A percentile compares a stretch with the other conserved stretches of the same genome.
Evolutionary conservation across 192 early-diverging fungal species (phyloP).

Genomic region (Chytriomyces confervae): DNA sequence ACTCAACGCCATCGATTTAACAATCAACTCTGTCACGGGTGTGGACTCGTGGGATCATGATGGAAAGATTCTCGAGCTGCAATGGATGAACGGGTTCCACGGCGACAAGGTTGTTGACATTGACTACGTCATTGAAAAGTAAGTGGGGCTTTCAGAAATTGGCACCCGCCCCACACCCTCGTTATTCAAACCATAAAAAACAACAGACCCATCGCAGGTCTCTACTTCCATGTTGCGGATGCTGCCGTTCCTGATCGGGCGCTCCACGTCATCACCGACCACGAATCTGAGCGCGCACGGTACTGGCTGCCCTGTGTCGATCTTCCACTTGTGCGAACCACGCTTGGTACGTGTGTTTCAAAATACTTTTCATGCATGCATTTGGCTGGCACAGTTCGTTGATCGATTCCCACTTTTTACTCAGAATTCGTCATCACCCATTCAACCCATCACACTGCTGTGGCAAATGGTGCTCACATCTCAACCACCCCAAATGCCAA

Average conservation of each 20-base stretch:
- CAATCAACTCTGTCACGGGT: slow-evolving; percentile 13
- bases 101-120: slow-evolving; percentile 20
- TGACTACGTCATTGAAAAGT: slow-evolving; percentile 25
- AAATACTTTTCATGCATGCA: no score
- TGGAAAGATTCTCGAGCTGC: slow-evolving; percentile 19
- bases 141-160: background rate
- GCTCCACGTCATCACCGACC: slow-evolving; percentile 53
- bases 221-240: slow-evolving; percentile 55
- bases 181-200: no score
- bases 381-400: background rate
- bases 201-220: slow-evolving; percentile 42
- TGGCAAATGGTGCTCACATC: slow-evolving; percentile 54
- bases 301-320: slow-evolving; percentile 64
- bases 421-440: slow-evolving; percentile 54
- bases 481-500: slow-evolving; percentile 26
- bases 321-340: slow-evolving; percentile 54
- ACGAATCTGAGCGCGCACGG: slow-evolving; percentile 55
- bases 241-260: slow-evolving; percentile 33
- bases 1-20: slow-evolving; percentile 18
- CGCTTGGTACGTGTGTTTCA: slow-evolving; percentile 11
- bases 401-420: slow-evolving; percentile 7
- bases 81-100: background rate
- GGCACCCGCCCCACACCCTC: no score
- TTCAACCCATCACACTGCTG: slow-evolving; percentile 40
- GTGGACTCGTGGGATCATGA: slow-evolving; percentile 16